Percentiles rank a stretch among this genome's conserved stretches.
Conservation (phyloP, 2,329 filamentous ascomycete genomes). For the Xylaria sp. region DNA sequence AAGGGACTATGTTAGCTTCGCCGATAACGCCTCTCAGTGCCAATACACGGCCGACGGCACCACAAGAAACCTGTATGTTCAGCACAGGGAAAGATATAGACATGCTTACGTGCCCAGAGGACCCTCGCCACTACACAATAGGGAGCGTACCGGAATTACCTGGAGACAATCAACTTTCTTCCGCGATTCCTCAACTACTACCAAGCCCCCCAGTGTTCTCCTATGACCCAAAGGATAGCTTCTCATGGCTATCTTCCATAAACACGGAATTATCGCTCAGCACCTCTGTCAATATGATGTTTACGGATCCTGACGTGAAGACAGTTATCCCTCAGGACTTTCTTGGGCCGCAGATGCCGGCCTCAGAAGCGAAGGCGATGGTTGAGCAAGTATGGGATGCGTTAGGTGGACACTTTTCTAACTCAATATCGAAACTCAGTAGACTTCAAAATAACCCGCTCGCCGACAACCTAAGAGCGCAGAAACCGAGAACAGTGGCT, state of each 20-base stretch:
- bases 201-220: slow-evolving; percentile 46
- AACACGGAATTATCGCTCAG: slow-evolving; percentile 44
- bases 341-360: slow-evolving; percentile 30
- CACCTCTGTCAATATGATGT: slow-evolving; percentile 45
- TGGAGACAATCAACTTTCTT: slow-evolving; percentile 47
- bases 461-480: slow-evolving; percentile 47
- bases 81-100: slow-evolving; percentile 32
- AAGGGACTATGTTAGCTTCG: slow-evolving; percentile 53
- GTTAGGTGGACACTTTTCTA: slow-evolving; percentile 52
- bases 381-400: slow-evolving; percentile 52
- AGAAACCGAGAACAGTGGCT: slow-evolving; percentile 49
- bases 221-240: slow-evolving; percentile 42
- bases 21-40: slow-evolving; percentile 49
- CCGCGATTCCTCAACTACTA: slow-evolving; percentile 40
- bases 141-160: slow-evolving; percentile 50
- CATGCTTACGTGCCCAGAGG: slow-evolving; percentile 35
- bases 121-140: slow-evolving; percentile 36
- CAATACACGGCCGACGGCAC: slow-evolving; percentile 29
- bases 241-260: slow-evolving; percentile 42
- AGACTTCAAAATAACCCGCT: slow-evolving; percentile 49
- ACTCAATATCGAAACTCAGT: slow-evolving; percentile 51
- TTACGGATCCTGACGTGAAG: slow-evolving; percentile 40
- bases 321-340: slow-evolving; percentile 30
- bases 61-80: slow-evolving; percentile 40
- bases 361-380: slow-evolving; percentile 46